Evolutionary conservation across 768 basidiomycete species (phyloP).

Genomic region (Scleroderma citrinum): DNA sequence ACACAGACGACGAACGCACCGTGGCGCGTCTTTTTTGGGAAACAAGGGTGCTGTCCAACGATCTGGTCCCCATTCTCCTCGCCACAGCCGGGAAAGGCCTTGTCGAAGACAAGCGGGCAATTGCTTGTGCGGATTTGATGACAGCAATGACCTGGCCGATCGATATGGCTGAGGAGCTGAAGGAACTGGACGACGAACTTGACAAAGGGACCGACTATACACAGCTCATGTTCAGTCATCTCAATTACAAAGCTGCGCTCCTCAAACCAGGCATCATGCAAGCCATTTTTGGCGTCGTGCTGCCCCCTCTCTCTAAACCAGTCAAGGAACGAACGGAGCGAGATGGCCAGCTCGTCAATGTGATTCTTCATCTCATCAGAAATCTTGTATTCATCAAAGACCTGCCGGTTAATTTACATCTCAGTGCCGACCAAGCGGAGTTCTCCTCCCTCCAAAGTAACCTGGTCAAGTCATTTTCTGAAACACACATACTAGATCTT

Average conservation of each 20-base stretch:
- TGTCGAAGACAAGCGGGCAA: slow-evolving; percentile 77
- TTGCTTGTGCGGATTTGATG: slow-evolving; percentile 83
- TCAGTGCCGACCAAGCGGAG: slow-evolving; percentile 76
- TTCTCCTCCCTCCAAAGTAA: slow-evolving; percentile 72
- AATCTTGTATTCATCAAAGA: slow-evolving; percentile 96
- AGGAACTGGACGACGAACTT: slow-evolving; percentile 77
- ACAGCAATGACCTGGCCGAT: slow-evolving; percentile 99
- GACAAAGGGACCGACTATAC: slow-evolving; percentile 88
- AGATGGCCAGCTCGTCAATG: slow-evolving; percentile 82
- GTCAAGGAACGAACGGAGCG: slow-evolving; percentile 65
- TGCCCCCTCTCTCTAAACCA: slow-evolving; percentile 73
- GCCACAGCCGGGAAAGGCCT: slow-evolving; percentile 72
- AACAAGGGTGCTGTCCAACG: slow-evolving; percentile 79
- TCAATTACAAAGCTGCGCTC: slow-evolving; percentile 78
- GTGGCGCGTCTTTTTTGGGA: slow-evolving; percentile 92
- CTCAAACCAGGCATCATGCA: slow-evolving; percentile 63
- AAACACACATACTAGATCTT: slow-evolving; percentile 69
- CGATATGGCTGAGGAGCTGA: slow-evolving; percentile 89
- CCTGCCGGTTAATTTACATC: slow-evolving; percentile 60
- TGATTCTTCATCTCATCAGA: slow-evolving; percentile 83
- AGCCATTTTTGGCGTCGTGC: slow-evolving; percentile 65
- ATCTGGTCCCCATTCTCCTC: slow-evolving; percentile 81
- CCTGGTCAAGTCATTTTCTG: slow-evolving; percentile 63
- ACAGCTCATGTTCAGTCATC: slow-evolving; percentile 70
- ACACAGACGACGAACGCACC: slow-evolving; percentile 93